Base-by-base conservation (phyloP, 257 asterid species). In the Nicotiana sylvestris region DNA sequence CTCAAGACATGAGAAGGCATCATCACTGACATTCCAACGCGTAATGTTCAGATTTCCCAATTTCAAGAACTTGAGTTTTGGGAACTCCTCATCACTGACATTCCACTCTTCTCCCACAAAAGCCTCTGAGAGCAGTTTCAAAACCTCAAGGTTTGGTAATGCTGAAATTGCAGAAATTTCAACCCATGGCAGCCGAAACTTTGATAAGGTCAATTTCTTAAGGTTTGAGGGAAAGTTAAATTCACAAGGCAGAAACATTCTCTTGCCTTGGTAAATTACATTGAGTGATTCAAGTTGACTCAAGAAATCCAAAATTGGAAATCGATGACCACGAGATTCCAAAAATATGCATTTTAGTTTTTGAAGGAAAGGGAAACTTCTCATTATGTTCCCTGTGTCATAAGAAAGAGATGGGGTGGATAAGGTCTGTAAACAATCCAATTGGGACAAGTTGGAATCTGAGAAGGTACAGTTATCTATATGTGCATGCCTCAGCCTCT, bases 1-100 rank as follows among this genome's bases (percentile, higher is more conserved):
- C 56, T 81, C 76, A 53, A 81, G 87, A 13, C 12, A 21, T 11
- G 85, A 83, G 55, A 85, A 85, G n/a, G 82, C 35, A n/a, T 85
- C 87, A 13, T 39, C 21, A 21, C 53, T 1, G 74, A 51, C 13
- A 53, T 4, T 69, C 86, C 86, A 84, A n/a, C n/a, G 21, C 33
- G 35, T 55, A 58, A 80, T 62, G 0, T 74, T 16, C 21, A 74
- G 18, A 1, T 18, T 3, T 8, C 65, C 0, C 6, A 72, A 33
- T 72, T 49, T 60, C 72, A 81, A 56, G 80, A 39, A 25, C 67
- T 74, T 84, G 69, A 81, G 87, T 37, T 74, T 76, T 33, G 27
- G 35, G 33, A 84, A 84, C 10, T 74, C 79, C 15, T 66, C 80
- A 4, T 84, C 57, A 13, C 62, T 57, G 4, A 32, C 51, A 27